Evolutionary conservation across 1,284 basidiomycete genomes (phyloP), one percentile per base, ranked within the genome.

Genomic region (Moesziomyces globuligerus): DNA sequence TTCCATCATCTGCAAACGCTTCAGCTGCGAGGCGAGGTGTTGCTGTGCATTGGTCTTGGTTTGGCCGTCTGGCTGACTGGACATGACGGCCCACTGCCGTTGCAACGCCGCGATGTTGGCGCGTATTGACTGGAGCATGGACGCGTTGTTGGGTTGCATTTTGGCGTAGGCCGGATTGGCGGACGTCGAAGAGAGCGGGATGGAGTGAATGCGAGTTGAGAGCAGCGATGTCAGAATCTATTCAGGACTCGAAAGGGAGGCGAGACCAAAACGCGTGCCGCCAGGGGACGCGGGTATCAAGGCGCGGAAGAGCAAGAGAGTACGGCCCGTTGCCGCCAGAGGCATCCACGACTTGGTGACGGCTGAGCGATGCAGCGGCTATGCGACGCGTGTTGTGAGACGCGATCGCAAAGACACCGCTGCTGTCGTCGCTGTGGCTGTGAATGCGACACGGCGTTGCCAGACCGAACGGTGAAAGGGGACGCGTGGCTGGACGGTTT

Each of bases 81-180:
- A 66, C n/a, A 78, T 61, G 36, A 72, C 58, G 10, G 70, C 60
- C 77, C 77, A 81, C 44, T 81, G 79, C 11, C 74, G 67, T 40
- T 81, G 78, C 3, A 81, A 56, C 29, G 69, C 61, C 11, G 49
- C 47, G 24, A 79, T 78, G 46, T 74, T 75, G 55, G 29, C 51
- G n/a, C 69, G 64, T 59, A 72, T 72, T 50, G 69, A 72, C 56
- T 72, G 69, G 6, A 72, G 45, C 48, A 61, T 55, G 45, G 23
- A 41, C 40, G 36, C 36, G 24, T 28, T 7, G 37, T 21, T 8
- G 29, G 17, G 18, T 41, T 6, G 29, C 29, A 32, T 32, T 9
- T 32, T 32, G 29, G 13, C 29, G 29, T 15, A 11, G 29, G 29
- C 13, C 29, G 29, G 13, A 15, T 32, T 32, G 29, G 18, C 17